These are phyloP conservation scores for Schizophyllum commune DNA, from an alignment of 1,284 basidiomycete species.

Conservation along the genomic window DNA sequence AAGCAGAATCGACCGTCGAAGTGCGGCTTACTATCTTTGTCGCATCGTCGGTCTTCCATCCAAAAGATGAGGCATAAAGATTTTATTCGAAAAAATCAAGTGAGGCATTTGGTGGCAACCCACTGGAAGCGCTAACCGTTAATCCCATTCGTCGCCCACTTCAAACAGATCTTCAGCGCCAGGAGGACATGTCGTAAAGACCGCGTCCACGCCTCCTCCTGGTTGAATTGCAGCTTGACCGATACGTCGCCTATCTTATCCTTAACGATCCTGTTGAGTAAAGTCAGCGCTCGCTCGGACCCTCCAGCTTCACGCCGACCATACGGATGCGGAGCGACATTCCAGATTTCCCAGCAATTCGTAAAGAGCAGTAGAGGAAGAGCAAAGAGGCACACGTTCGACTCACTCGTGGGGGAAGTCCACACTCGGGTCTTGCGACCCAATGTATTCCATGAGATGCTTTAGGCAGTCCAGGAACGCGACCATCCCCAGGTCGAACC, in stretches of 20 bases:
- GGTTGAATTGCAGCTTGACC: conserved; percentile 89
- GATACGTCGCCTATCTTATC: conserved; percentile 96
- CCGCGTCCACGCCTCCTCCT: conserved; percentile 95
- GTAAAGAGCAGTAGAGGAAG: conserved; percentile 2
- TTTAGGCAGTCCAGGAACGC: conserved; percentile 92
- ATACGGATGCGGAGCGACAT: not conserved
- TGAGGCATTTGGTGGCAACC: not conserved
- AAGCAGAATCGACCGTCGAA: too few species aligned
- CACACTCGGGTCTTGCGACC: conserved; percentile 60
- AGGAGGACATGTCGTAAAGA: conserved; percentile 87
- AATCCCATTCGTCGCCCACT: conserved; percentile 74
- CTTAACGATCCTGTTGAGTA: conserved; percentile 64
- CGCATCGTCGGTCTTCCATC: too few species aligned
- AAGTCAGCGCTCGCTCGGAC: not conserved
- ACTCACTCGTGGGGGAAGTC: conserved; percentile 83
- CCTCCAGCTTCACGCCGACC: not conserved
- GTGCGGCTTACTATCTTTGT: too few species aligned
- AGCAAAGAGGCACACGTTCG: not conserved
- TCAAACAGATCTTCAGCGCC: conserved; percentile 79
- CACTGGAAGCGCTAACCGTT: conserved; percentile 35
- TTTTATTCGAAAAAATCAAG: not conserved
- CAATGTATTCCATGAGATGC: conserved; percentile 82
- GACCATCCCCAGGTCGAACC: conserved; percentile 96
- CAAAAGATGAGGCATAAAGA: too few species aligned
- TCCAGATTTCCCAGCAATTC: too few species aligned